Percentiles rank a stretch among this genome's conserved stretches.
These are phyloP conservation scores for Artemisia annua DNA, from an alignment of 129 eudicot species.

Conservation along the genomic window DNA sequence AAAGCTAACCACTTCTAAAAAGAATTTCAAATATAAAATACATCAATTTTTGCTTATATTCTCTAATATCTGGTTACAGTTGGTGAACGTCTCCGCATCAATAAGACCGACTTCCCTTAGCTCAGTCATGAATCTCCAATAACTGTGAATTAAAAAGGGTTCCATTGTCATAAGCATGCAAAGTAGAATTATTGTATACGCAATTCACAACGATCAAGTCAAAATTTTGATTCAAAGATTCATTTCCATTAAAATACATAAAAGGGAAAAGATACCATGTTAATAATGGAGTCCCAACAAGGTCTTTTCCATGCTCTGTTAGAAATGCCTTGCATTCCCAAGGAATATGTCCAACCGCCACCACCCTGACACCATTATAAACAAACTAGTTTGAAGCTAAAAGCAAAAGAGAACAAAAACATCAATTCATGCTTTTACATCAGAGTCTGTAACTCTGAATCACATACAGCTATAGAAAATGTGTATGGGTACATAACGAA, in stretches of 20 bases:
- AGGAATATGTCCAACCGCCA: conserved; percentile 82
- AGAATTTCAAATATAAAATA: too few relatives aligned
- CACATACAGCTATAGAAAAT: too few relatives aligned
- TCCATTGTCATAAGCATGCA: not conserved
- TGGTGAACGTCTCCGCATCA: too few relatives aligned
- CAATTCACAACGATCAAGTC: not conserved
- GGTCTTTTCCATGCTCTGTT: conserved; percentile 53
- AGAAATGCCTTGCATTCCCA: conserved; percentile 84
- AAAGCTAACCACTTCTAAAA: too few relatives aligned
- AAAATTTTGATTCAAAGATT: too few relatives aligned
- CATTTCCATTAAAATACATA: not conserved
- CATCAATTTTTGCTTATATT: too few relatives aligned
- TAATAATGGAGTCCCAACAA: conserved; percentile 51
- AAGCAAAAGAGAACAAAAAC: too few relatives aligned
- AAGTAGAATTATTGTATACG: too few relatives aligned
- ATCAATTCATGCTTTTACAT: too few relatives aligned
- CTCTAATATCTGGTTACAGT: too few relatives aligned
- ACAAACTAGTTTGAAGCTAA: not conserved
- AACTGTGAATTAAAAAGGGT: conserved; percentile 41
- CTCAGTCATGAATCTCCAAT: conserved; percentile 72
- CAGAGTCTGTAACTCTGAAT: too few relatives aligned
- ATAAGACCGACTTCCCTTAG: conserved; percentile 78
- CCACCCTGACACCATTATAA: conserved; percentile 49
- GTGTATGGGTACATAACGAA: not conserved
- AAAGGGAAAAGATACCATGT: not conserved